Evolutionary conservation across 805 yeast species (phyloP).

Genomic region (Tetrapisispora namnaoensis): DNA sequence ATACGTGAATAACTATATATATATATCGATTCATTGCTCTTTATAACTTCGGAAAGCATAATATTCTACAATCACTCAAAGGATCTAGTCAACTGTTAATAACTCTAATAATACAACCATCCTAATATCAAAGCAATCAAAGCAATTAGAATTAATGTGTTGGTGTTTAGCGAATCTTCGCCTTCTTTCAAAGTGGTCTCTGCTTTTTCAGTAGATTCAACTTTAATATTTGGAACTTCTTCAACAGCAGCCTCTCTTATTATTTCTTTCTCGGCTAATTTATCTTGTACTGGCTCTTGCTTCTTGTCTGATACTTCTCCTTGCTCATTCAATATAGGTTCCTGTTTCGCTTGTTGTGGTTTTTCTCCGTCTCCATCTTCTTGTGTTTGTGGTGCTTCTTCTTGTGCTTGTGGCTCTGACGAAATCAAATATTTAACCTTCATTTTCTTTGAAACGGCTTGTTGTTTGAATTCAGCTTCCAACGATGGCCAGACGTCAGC

Average conservation of each 20-base stretch:
- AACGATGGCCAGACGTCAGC: conserved; percentile 69
- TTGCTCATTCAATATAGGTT: conserved; percentile 5
- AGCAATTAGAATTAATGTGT: conserved; percentile 41
- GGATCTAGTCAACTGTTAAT: neutral
- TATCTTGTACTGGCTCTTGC: conserved; percentile 11
- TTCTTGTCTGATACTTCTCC: conserved; percentile 9
- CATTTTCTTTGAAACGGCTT: conserved; percentile 53
- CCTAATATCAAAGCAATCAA: conserved; percentile 50
- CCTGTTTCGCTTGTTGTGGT: neutral
- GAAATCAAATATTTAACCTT: conserved; percentile 43
- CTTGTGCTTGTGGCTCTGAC: conserved; percentile 4
- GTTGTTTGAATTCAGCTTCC: conserved; percentile 47
- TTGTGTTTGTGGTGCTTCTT: conserved; percentile 12
- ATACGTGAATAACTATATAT: neutral
- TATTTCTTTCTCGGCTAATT: conserved; percentile 4
- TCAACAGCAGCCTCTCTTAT: conserved; percentile 4
- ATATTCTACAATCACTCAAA: neutral
- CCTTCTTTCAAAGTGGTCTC: conserved; percentile 4
- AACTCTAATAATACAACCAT: conserved; percentile 51
- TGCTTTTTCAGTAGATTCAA: conserved; percentile 11
- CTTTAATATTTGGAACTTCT: conserved; percentile 5
- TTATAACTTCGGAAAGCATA: neutral
- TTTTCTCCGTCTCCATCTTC: conserved; percentile 16
- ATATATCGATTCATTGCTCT: neutral
- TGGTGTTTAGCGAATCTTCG: conserved; percentile 19